Evolutionary conservation across 2,329 filamentous ascomycete species (phyloP), one percentile per base, ranked within the genome.

Genomic region (Microcyclospora pomicola): DNA sequence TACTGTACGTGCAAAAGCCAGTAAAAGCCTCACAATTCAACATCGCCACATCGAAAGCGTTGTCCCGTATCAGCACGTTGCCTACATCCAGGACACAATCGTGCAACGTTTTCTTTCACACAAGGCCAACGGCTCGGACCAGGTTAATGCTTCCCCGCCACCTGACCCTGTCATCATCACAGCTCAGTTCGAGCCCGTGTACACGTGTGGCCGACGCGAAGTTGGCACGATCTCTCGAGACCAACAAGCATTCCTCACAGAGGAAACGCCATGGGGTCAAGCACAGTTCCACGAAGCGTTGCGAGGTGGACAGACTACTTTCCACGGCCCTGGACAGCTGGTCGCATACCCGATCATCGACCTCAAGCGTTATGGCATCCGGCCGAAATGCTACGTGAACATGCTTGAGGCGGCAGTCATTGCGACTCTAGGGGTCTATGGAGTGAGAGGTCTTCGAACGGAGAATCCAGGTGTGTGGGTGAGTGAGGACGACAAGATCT

Each of bases 291-390:
- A 74, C 32, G 70, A 77, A 50, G 80, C 83, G 11, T 72, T 77
- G n/a, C 77, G 91, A 38, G 91, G 91, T 43, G 91, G 91, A 0
- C 77, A 93, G 47, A 87, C 84, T 0, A 96, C 91, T 2, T 96
- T 94, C 64, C 91, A 98, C 58, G 91, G 88, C 0, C 91, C 88
- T 0, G 88, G 88, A 0, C 91, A 98, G 59, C 64, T 93, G 35
- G 82, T 95, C 28, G 75, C 87, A n/a, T 98, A 93, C 67, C 85
- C 88, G 2, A 75, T 95, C 36, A 59, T 93, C n/a, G 85, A 94
- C 58, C 70, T 96, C 40, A 75, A 74, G 38, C 68, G 72, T 9
- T 72, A 85, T 47, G 62, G 64, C 0, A 65, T 91, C 14, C 77
- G 73, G 4, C 80, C 91, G 10, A 68, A 83, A 13, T 74, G 73